phyloP scores from a whole-genome alignment of 2,329 filamentous ascomycete species.

The Acephala macrosclerotiorum region DNA sequence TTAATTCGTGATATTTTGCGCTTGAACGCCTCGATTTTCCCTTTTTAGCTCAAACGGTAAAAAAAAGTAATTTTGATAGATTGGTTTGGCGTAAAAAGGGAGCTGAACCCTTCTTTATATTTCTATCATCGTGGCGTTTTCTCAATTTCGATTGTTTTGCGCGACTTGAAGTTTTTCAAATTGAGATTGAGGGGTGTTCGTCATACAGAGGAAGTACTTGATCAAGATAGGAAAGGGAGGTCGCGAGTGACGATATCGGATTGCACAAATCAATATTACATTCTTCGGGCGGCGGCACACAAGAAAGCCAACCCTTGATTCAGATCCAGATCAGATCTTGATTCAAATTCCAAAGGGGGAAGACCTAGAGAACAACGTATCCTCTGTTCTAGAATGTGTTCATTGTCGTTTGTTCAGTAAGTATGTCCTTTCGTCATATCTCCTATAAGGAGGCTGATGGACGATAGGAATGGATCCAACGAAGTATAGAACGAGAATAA shows the following conservation, averaged over 20 bases:
- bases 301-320: neutral
- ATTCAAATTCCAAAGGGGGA: neutral
- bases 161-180: too few relatives aligned
- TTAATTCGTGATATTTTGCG: neutral
- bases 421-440: neutral
- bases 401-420: neutral
- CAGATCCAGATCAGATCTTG: neutral
- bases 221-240: too few relatives aligned
- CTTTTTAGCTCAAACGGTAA: neutral
- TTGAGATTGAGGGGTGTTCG: too few relatives aligned
- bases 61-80: neutral
- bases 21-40: neutral
- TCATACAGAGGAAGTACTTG: too few relatives aligned
- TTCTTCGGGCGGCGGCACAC: neutral
- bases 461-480: slow-evolving; percentile 1
- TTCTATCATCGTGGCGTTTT: too few relatives aligned
- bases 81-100: too few relatives aligned
- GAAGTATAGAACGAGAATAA: neutral
- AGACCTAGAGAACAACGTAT: neutral
- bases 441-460: too few relatives aligned
- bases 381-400: neutral
- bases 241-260: too few relatives aligned
- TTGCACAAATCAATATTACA: neutral
- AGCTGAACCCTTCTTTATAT: too few relatives aligned
- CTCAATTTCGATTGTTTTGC: too few relatives aligned